A percentile compares a stretch with the other conserved stretches of the same genome.
These are phyloP conservation scores for Ophiostoma sp. DNA, from an alignment of 2,329 filamentous ascomycete genomes.

Conservation along the genomic window DNA sequence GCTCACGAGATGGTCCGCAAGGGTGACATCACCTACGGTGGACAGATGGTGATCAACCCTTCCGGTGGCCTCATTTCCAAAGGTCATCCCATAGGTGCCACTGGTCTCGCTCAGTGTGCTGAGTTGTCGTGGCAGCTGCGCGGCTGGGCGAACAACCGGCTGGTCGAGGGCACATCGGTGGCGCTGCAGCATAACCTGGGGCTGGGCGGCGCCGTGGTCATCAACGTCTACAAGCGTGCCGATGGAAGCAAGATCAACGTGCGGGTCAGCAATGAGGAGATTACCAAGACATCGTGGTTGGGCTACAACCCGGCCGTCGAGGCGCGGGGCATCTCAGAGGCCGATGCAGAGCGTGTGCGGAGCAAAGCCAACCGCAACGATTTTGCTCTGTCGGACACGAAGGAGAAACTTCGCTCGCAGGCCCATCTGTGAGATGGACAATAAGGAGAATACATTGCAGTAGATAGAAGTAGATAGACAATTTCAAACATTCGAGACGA, in stretches of 20 bases:
- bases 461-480: too few species aligned
- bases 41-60: slow-evolving; percentile 82
- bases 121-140: slow-evolving; percentile 94
- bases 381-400: slow-evolving; percentile 76
- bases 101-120: slow-evolving; percentile 89
- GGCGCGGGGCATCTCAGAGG: slow-evolving; percentile 82
- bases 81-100: slow-evolving; percentile 90
- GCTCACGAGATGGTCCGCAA: slow-evolving; percentile 86
- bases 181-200: slow-evolving; percentile 93
- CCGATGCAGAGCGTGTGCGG: slow-evolving; percentile 69
- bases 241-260: slow-evolving; percentile 67
- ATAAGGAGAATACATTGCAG: too few species aligned
- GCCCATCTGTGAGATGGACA: too few species aligned
- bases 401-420: slow-evolving; percentile 37
- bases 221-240: slow-evolving; percentile 82
- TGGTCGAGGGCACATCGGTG: slow-evolving; percentile 65
- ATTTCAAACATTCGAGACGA: too few species aligned
- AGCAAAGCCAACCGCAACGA: slow-evolving; percentile 64
- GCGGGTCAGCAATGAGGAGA: slow-evolving; percentile 54
- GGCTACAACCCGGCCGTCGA: slow-evolving; percentile 92
- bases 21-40: slow-evolving; percentile 90
- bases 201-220: slow-evolving; percentile 84
- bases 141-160: slow-evolving; percentile 92
- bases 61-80: slow-evolving; percentile 94
- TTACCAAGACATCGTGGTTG: slow-evolving; percentile 63